Conservation (phyloP, 1,139 yeast species). For the Torulaspora pretoriensis region DNA sequence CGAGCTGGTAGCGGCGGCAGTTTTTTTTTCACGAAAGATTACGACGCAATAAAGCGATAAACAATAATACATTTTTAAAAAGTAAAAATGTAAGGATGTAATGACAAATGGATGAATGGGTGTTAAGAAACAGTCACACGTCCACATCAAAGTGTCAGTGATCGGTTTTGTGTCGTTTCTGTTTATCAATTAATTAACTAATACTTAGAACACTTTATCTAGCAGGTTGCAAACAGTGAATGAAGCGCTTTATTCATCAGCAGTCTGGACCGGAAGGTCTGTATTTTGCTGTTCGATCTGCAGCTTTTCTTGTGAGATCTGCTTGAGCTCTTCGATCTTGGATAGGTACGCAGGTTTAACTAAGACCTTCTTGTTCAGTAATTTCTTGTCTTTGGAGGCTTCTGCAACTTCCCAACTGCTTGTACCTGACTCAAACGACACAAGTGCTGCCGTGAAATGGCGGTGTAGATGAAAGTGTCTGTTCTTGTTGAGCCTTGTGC, state of each 20-base stretch:
- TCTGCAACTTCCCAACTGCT: slow-evolving; percentile 45
- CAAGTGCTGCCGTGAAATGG: slow-evolving; percentile 49
- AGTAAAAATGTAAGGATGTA: no score
- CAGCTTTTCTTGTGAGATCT: slow-evolving; percentile 34
- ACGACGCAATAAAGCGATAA: neutral
- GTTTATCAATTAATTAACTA: neutral
- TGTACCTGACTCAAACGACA: slow-evolving; percentile 46
- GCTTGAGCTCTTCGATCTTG: slow-evolving; percentile 44
- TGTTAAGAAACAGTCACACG: neutral
- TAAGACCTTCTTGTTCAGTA: slow-evolving; percentile 37
- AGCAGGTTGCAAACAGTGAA: neutral
- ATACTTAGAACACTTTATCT: neutral
- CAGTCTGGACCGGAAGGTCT: neutral
- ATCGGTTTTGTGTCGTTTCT: slow-evolving; percentile 1
- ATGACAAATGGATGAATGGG: slow-evolving; percentile 1
- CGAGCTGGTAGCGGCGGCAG: neutral
- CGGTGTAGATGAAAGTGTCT: slow-evolving; percentile 34
- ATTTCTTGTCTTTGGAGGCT: slow-evolving; percentile 38
- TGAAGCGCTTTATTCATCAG: neutral
- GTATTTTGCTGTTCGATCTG: neutral
- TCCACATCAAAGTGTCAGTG: neutral
- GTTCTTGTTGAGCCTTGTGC: slow-evolving; percentile 34
- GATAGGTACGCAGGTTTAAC: slow-evolving; percentile 42
- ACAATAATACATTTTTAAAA: neutral
- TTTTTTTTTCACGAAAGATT: neutral